Evolutionary conservation across 2,329 filamentous ascomycete genomes (phyloP).

Genomic region (Zasmidium angulare): DNA sequence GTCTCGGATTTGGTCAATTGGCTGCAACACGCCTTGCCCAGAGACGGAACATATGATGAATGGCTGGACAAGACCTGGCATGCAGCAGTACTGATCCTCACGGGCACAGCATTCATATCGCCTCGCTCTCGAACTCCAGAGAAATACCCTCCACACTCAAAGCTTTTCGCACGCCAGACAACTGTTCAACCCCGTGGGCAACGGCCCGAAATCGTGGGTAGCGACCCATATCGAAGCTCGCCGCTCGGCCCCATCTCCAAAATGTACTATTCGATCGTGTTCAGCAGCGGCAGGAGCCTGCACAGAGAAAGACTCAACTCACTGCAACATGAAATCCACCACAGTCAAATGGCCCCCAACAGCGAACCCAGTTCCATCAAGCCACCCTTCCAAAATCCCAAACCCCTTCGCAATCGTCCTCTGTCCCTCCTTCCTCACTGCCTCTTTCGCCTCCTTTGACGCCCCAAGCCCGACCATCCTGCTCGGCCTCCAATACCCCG

Average conservation of each 20-base stretch:
- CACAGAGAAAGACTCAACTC: neutral
- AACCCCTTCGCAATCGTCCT: constrained; percentile 13
- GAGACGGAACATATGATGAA: too few relatives aligned
- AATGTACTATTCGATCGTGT: neutral
- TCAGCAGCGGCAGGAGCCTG: neutral
- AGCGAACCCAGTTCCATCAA: constrained; percentile 21
- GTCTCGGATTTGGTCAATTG: too few relatives aligned
- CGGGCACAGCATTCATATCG: too few relatives aligned
- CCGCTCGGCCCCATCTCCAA: neutral
- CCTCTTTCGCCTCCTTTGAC: constrained; percentile 19
- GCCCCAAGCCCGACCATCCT: constrained; percentile 29
- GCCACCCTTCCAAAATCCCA: constrained; percentile 27
- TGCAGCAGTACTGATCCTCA: too few relatives aligned
- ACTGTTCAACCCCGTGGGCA: neutral
- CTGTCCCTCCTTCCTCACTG: constrained; percentile 18
- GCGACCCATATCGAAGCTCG: neutral
- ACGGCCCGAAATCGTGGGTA: neutral
- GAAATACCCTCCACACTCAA: neutral
- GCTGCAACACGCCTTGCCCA: too few relatives aligned
- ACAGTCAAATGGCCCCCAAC: constrained; percentile 35
- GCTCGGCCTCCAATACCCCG: constrained; percentile 26
- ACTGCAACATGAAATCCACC: constrained; percentile 37
- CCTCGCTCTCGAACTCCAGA: neutral
- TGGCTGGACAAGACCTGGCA: too few relatives aligned
- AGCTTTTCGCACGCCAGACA: neutral